Conservation (phyloP, 2,329 filamentous ascomycete species). For the Huntiella omanensis region DNA sequence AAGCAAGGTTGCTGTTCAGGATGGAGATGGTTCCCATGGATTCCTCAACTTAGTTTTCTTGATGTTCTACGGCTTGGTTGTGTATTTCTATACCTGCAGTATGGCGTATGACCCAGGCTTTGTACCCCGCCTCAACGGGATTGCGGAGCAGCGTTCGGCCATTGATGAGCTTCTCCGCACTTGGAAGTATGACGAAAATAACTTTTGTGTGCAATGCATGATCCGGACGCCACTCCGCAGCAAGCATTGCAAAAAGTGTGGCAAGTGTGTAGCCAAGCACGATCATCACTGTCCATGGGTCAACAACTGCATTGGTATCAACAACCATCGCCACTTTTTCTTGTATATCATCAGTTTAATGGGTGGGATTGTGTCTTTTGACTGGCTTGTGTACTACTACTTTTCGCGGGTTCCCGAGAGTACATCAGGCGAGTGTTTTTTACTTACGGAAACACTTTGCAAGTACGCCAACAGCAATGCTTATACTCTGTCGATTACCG, state of each 20-base stretch:
- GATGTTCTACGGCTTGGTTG: conserved; percentile 41
- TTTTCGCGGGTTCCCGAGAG: conserved; percentile 38
- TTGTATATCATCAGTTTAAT: conserved; percentile 69
- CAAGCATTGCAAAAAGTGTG: conserved; percentile 87
- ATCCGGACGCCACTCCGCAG: conserved; percentile 78
- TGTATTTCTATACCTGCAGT: conserved; percentile 72
- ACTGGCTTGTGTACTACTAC: conserved; percentile 56
- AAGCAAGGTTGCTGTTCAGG: conserved; percentile 12
- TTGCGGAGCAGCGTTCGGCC: conserved; percentile 72
- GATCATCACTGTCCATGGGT: conserved; percentile 99
- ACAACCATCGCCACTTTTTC: conserved; percentile 93
- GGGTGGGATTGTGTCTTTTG: conserved; percentile 51
- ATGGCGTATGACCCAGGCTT: conserved; percentile 86
- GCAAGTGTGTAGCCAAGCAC: conserved; percentile 85
- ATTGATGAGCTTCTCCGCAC: conserved; percentile 71
- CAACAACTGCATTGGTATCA: conserved; percentile 85
- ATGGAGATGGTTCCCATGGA: conserved; percentile 36
- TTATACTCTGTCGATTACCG: conserved; percentile 59
- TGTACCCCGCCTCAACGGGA: conserved; percentile 75
- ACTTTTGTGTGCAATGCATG: conserved; percentile 93
- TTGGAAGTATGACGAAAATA: conserved; percentile 84
- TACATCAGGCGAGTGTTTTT: conserved; percentile 42
- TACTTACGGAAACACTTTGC: conserved; percentile 62
- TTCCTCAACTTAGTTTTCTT: conserved; percentile 63
- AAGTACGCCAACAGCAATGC: conserved; percentile 59